Percentiles rank a stretch among this genome's conserved stretches.
Conservation (phyloP, 1,284 basidiomycete species). For the Boletellus deceptivus region DNA sequence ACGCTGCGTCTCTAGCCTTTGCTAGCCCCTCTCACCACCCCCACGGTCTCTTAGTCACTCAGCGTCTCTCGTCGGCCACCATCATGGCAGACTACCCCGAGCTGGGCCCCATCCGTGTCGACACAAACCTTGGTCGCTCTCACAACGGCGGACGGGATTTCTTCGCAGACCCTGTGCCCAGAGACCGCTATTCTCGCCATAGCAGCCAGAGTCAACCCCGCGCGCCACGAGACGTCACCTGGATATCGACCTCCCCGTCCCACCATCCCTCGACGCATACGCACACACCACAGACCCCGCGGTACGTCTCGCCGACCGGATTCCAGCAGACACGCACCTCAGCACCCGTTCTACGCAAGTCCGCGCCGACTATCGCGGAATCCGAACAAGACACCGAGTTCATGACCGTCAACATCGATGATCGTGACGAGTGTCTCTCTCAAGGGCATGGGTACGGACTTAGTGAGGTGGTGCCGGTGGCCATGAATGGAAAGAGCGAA, state of each 20-base stretch:
- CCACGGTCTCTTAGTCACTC: background rate
- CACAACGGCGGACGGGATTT: constrained; percentile 29
- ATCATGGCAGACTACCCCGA: constrained; percentile 28
- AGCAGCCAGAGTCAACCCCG: constrained; percentile 27
- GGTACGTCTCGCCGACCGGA: constrained; percentile 20
- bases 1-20: background rate
- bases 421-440: constrained; percentile 22
- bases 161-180: constrained; percentile 21
- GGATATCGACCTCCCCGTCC: constrained; percentile 29
- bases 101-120: constrained; percentile 25
- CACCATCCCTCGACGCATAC: constrained; percentile 30
- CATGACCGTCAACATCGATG: constrained; percentile 34
- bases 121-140: constrained; percentile 30
- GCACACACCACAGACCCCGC: constrained; percentile 32
- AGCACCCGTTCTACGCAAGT: constrained; percentile 31
- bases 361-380: constrained; percentile 32
- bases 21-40: background rate
- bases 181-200: constrained; percentile 31
- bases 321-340: constrained; percentile 27
- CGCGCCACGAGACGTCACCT: constrained; percentile 28
- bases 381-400: constrained; percentile 34
- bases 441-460: constrained; percentile 24
- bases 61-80: background rate
- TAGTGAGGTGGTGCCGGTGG: constrained; percentile 21
- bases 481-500: constrained; percentile 27